A percentile compares a stretch with the other conserved stretches of the same genome.
Conservation (phyloP, 2,329 filamentous ascomycete genomes). For the Mariannaea elegans region DNA sequence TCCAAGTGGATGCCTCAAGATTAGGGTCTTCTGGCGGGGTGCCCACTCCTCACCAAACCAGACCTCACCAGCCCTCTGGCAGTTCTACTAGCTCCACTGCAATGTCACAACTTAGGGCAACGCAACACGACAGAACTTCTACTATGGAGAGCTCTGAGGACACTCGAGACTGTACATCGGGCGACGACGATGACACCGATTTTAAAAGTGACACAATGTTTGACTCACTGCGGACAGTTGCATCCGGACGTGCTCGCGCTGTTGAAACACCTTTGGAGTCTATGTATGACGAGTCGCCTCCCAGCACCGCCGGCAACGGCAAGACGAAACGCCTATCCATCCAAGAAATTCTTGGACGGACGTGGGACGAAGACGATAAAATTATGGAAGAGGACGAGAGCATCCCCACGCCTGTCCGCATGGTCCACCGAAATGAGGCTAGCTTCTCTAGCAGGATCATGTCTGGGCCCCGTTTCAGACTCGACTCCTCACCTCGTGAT, state of each 20-base stretch:
- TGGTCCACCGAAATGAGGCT: slow-evolving; percentile 43
- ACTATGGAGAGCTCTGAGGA: slow-evolving; percentile 77
- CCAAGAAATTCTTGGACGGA: slow-evolving; percentile 65
- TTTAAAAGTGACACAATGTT: slow-evolving; percentile 80
- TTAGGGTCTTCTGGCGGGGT: slow-evolving; percentile 54
- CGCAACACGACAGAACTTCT: slow-evolving; percentile 54
- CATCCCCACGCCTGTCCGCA: slow-evolving; percentile 59
- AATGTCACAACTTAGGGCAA: slow-evolving; percentile 49
- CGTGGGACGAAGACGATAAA: slow-evolving; percentile 63
- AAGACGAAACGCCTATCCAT: slow-evolving; percentile 66
- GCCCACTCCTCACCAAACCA: slow-evolving; percentile 46
- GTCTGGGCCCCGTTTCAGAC: slow-evolving; percentile 41
- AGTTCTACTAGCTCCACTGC: slow-evolving; percentile 54
- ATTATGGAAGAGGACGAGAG: slow-evolving; percentile 72
- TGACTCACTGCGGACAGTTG: slow-evolving; percentile 78
- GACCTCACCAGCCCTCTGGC: slow-evolving; percentile 54
- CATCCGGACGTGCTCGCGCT: slow-evolving; percentile 71
- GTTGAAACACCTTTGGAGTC: slow-evolving; percentile 78
- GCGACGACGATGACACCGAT: slow-evolving; percentile 81
- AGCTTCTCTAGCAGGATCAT: slow-evolving; percentile 20
- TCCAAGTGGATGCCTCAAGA: slow-evolving; percentile 62
- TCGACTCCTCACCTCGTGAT: slow-evolving; percentile 43
- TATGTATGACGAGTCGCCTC: slow-evolving; percentile 83
- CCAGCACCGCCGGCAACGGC: slow-evolving; percentile 62
- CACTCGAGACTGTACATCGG: slow-evolving; percentile 68